Percentiles rank a stretch among this genome's conserved stretches.
Evolutionary conservation across 306 rosid genomes (phyloP).

Genomic region (Begonia loranthoides): DNA sequence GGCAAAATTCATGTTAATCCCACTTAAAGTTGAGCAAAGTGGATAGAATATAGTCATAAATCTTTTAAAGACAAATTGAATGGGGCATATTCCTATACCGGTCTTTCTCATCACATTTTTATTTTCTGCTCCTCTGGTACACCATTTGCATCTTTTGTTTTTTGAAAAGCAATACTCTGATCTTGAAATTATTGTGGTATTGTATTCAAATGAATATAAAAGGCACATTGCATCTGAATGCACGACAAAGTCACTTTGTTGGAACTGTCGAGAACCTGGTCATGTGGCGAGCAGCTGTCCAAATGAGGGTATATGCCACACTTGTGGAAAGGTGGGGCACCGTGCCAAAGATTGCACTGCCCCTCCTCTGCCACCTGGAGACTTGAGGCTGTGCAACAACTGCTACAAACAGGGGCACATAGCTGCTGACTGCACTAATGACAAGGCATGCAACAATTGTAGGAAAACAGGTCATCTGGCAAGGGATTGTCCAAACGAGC

Average conservation of each 20-base stretch:
- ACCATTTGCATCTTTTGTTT: too few species aligned
- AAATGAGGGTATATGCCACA: constrained; percentile 95
- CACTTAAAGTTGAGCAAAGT: too few species aligned
- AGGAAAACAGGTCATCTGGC: constrained; percentile 95
- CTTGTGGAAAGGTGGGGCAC: constrained; percentile 92
- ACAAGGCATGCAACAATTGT: constrained; percentile 98
- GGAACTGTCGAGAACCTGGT: constrained; percentile 97
- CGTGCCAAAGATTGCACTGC: constrained; percentile 91
- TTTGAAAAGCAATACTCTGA: too few species aligned
- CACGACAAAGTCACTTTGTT: constrained; percentile 81
- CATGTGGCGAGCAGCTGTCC: constrained; percentile 93
- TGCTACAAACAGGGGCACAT: constrained; percentile 97
- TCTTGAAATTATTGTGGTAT: background rate
- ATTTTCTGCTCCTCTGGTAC: too few species aligned
- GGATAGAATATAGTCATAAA: too few species aligned
- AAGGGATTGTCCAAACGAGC: constrained; percentile 91
- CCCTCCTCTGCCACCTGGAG: constrained; percentile 82
- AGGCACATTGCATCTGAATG: constrained; percentile 97
- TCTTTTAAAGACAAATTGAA: too few species aligned
- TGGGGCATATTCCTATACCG: too few species aligned
- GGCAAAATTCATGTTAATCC: too few species aligned
- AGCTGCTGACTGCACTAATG: constrained; percentile 92
- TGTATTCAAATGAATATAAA: background rate
- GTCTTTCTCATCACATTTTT: too few species aligned
- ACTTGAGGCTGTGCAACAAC: constrained; percentile 86